Evolutionary conservation across 225 moss, liverwort and hornwort genomes (phyloP).

Genomic region (Pleurozium schreberi): DNA sequence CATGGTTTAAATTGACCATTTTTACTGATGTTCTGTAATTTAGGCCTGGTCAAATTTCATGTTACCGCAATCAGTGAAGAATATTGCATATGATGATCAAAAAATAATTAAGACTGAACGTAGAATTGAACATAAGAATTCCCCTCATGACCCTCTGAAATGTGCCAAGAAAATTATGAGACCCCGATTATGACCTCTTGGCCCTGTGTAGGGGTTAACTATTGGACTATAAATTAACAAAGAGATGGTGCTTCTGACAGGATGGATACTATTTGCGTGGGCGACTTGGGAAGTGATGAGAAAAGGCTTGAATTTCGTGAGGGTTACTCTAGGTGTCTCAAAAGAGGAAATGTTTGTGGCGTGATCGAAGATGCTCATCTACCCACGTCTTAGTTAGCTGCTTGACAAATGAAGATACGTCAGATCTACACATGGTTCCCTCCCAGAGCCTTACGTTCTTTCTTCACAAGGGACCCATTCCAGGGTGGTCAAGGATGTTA

Average conservation of each 20-base stretch:
- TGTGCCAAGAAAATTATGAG: background rate
- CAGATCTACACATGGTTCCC: background rate
- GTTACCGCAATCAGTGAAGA: background rate
- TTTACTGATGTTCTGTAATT: background rate
- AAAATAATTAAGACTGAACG: background rate
- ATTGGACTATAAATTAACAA: background rate
- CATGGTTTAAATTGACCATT: background rate
- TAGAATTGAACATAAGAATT: background rate
- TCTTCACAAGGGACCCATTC: background rate
- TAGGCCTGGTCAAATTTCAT: background rate
- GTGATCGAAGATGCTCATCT: background rate
- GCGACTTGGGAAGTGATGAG: constrained; percentile 36
- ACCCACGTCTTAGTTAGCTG: background rate
- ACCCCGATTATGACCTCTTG: background rate
- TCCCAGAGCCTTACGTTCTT: background rate
- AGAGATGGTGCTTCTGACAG: constrained; percentile 19
- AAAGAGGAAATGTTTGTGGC: background rate
- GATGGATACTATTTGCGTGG: constrained; percentile 82
- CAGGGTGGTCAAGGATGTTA: background rate
- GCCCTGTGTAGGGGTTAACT: background rate
- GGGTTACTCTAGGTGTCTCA: constrained; percentile 6
- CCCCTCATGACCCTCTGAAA: background rate
- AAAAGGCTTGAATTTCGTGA: constrained; percentile 15
- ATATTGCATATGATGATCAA: background rate
- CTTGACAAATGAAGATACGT: background rate